A percentile compares a stretch with the other conserved stretches of the same genome.
These are phyloP conservation scores for Malus hybrid DNA, from an alignment of 331 rosid species.

Conservation along the genomic window DNA sequence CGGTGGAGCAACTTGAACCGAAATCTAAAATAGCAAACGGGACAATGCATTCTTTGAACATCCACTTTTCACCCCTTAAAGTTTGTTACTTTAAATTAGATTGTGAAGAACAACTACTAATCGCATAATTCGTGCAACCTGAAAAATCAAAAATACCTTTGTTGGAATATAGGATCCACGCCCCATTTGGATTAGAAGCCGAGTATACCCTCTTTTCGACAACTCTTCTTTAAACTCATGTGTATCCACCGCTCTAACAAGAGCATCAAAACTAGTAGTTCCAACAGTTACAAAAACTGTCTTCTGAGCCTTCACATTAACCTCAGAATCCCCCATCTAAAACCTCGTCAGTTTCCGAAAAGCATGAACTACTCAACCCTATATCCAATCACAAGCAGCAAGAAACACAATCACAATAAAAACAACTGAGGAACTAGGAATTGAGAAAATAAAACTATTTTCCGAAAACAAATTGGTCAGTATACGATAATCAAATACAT, in stretches of 20 bases:
- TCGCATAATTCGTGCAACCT: not conserved
- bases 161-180: conserved; percentile 68
- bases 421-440: not conserved
- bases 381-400: not conserved
- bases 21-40: not conserved
- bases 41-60: not conserved
- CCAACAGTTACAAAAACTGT: conserved; percentile 76
- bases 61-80: too few relatives aligned
- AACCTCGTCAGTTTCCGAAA: not conserved
- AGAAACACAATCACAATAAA: not conserved
- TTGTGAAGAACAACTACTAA: not conserved
- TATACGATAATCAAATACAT: too few relatives aligned
- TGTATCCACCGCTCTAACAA: conserved; percentile 50
- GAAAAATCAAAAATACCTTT: conserved; percentile 29
- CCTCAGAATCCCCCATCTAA: conserved; percentile 36
- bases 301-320: conserved; percentile 16
- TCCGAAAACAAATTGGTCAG: not conserved
- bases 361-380: not conserved
- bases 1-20: too few relatives aligned
- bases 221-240: conserved; percentile 32
- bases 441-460: not conserved
- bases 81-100: too few relatives aligned
- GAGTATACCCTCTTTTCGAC: conserved; percentile 49
- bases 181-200: conserved; percentile 74
- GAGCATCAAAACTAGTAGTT: conserved; percentile 74